Conservation (phyloP, 1,284 basidiomycete genomes). For the Ustilago bromivora region DNA sequence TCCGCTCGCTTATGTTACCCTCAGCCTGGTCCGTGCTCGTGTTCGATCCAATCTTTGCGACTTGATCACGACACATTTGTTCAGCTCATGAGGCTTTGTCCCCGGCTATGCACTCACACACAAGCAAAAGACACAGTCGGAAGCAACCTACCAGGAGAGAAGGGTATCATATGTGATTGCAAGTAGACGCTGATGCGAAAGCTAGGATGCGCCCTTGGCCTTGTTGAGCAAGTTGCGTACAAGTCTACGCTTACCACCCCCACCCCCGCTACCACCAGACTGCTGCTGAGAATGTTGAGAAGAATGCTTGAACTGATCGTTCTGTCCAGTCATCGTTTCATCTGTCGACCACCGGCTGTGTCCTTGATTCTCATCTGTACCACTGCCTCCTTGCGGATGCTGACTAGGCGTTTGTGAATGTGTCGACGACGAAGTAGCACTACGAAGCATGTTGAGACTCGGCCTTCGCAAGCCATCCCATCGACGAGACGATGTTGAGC, state of each 20-base stretch:
- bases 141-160: not conserved
- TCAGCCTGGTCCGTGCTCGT: slow-evolving; percentile 7
- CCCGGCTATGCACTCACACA: not conserved
- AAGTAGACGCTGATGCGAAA: not conserved
- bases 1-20: slow-evolving; percentile 6
- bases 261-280: not conserved
- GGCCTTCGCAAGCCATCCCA: slow-evolving; percentile 43
- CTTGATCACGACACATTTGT: slow-evolving; percentile 1
- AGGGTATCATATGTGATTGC: slow-evolving; percentile 10
- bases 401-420: slow-evolving; percentile 32
- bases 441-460: slow-evolving; percentile 43
- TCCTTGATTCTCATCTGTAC: slow-evolving; percentile 12
- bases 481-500: slow-evolving; percentile 12
- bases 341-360: slow-evolving; percentile 30
- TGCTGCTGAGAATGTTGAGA: not conserved
- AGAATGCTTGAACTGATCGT: not conserved
- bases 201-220: slow-evolving; percentile 37
- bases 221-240: slow-evolving; percentile 43
- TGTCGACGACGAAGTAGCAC: slow-evolving; percentile 34
- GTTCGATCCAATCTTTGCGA: slow-evolving; percentile 1
- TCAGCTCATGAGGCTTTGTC: not conserved
- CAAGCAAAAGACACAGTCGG: not conserved
- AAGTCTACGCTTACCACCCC: slow-evolving; percentile 24
- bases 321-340: slow-evolving; percentile 7
- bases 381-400: slow-evolving; percentile 8